Evolutionary conservation across 202 grass and related monocot species (phyloP), one percentile per base, ranked within the genome.

Genomic region (Panicum hallii): DNA sequence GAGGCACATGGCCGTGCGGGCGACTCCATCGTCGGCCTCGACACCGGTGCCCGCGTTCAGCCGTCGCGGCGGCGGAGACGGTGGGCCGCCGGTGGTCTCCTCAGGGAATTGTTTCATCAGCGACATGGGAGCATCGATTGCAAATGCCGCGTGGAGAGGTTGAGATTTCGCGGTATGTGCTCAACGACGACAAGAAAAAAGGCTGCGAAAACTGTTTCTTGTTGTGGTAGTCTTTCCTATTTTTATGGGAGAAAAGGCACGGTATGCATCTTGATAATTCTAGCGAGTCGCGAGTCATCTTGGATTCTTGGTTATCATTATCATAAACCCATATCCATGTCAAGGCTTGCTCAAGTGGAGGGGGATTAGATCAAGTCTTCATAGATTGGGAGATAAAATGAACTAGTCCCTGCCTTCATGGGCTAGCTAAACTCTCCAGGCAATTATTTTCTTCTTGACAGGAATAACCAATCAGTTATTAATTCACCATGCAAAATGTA

Each of bases 141-240:
- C 15, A 20, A 36, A 38, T 74, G 48, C 15, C 48, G 70, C 46
- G 46, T 71, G 68, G 44, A 48, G 68, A 71, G n/a, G 63, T 67
- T 49, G 32, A 7, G 32, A 9, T 80, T 53, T 55, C 23, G 17
- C 30, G 1, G 7, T 34, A 19, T 42, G 34, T 7, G 45, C 11
- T 38, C 44, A 53, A 41, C 28, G 16, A 52, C 9, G n/a, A 20
- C 42, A 78, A n/a, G 1, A 38, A 63, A 60, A 60, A 34, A 34
- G 28, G 20, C 58, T 30, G 23, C 4, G 5, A 49, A 65, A 48
- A 46, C 68, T 5, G 22, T 48, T 71, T 71, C 12, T 71, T 71
- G n/a, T 71, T 71, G 68, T 0, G 43, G 46, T 28, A 4, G 11
- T 48, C 5, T 71, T 71, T 7, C 68, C 22, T 71, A 48, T 16